A percentile compares a stretch with the other conserved stretches of the same genome.
These are phyloP conservation scores for Sanghuangporus weigelae DNA, from an alignment of 1,284 basidiomycete species.

Conservation along the genomic window DNA sequence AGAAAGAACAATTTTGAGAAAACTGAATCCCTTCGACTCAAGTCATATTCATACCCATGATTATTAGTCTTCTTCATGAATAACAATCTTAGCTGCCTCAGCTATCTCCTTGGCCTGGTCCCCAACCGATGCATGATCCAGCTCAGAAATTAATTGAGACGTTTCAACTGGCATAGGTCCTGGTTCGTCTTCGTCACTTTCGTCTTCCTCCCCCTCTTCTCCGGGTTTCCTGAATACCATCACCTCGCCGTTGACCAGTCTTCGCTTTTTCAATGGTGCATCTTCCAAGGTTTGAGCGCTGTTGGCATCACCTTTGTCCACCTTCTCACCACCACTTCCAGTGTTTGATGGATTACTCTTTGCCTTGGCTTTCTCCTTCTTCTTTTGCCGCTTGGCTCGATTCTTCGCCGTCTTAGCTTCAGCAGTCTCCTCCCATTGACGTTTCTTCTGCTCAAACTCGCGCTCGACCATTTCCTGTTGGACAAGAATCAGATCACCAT, in stretches of 20 bases:
- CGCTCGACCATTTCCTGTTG: slow-evolving; percentile 56
- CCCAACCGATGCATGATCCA: slow-evolving; percentile 9
- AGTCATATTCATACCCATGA: neutral
- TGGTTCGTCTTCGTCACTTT: slow-evolving; percentile 21
- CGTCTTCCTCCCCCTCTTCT: slow-evolving; percentile 29
- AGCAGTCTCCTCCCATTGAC: slow-evolving; percentile 56
- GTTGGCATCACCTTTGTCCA: neutral
- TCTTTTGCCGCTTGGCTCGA: slow-evolving; percentile 84
- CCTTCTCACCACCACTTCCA: neutral
- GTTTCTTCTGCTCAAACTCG: slow-evolving; percentile 65
- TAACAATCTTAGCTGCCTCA: slow-evolving; percentile 22
- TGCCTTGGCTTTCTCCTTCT: slow-evolving; percentile 64
- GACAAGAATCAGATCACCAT: neutral
- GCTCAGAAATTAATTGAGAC: slow-evolving; percentile 4
- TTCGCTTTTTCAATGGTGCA: slow-evolving; percentile 41
- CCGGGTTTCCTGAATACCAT: slow-evolving; percentile 37
- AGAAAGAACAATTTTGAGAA: no score
- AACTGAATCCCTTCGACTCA: neutral
- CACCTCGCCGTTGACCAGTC: slow-evolving; percentile 35
- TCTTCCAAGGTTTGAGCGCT: slow-evolving; percentile 20
- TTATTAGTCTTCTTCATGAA: slow-evolving; percentile 23
- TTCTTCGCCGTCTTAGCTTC: slow-evolving; percentile 92
- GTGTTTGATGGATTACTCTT: slow-evolving; percentile 28
- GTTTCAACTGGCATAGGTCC: slow-evolving; percentile 11
- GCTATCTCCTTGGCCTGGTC: slow-evolving; percentile 10